A percentile compares a stretch with the other conserved stretches of the same genome.
phyloP scores from a whole-genome alignment of 2,329 filamentous ascomycete genomes.

The Clarireedia monteithiana region DNA sequence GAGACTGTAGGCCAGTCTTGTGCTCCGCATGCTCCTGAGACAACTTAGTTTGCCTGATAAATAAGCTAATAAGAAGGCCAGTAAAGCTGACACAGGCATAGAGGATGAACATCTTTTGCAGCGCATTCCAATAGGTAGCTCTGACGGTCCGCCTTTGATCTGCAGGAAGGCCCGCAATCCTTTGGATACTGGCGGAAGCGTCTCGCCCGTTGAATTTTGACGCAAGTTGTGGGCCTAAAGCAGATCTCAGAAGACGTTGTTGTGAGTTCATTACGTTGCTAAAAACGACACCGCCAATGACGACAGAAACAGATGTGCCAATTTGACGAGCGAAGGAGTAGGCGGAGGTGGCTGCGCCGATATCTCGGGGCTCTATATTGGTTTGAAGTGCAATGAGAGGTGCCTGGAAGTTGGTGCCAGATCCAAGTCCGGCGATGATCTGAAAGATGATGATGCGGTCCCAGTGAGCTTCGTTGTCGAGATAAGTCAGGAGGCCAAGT shows the following conservation, averaged over 20 bases:
- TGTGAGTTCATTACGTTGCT: not conserved
- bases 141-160: too few relatives aligned
- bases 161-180: too few relatives aligned
- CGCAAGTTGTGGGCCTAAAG: too few relatives aligned
- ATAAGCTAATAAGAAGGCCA: too few relatives aligned
- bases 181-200: too few relatives aligned
- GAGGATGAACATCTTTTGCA: too few relatives aligned
- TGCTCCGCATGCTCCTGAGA: too few relatives aligned
- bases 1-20: too few relatives aligned
- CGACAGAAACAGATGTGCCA: not conserved
- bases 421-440: slow-evolving; percentile 54
- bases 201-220: too few relatives aligned
- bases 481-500: slow-evolving; percentile 54
- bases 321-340: not conserved
- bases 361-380: slow-evolving; percentile 51
- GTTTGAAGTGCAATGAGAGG: slow-evolving; percentile 63
- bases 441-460: slow-evolving; percentile 52
- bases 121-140: too few relatives aligned
- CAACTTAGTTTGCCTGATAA: too few relatives aligned
- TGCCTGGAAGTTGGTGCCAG: slow-evolving; percentile 62
- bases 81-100: too few relatives aligned
- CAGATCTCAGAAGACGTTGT: not conserved
- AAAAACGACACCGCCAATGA: not conserved
- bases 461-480: slow-evolving; percentile 46
- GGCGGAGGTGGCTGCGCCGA: slow-evolving; percentile 58